phyloP scores from a whole-genome alignment of 2,329 filamentous ascomycete genomes.

The Aplosporella prunicola region DNA sequence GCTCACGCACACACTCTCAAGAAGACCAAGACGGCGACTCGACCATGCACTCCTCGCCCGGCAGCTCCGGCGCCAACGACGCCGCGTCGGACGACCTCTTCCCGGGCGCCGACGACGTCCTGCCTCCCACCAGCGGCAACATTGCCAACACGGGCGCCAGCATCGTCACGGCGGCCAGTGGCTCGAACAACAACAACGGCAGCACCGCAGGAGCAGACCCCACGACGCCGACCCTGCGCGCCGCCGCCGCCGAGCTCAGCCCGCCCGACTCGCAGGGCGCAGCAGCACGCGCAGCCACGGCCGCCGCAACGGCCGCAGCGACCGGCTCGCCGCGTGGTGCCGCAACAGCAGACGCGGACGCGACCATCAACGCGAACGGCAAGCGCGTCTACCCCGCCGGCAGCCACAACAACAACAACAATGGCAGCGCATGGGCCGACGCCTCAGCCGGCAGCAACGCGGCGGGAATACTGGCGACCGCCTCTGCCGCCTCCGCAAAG shows the following conservation, averaged over 20 bases:
- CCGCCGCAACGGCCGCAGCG: background rate
- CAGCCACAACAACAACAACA: slow-evolving; percentile 6
- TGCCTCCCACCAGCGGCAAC: background rate
- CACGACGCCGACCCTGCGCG: slow-evolving; percentile 15
- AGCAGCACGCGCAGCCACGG: slow-evolving; percentile 11
- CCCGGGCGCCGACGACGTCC: slow-evolving; percentile 23
- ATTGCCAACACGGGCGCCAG: background rate
- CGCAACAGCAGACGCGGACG: background rate
- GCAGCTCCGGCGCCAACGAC: slow-evolving; percentile 25
- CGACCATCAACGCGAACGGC: slow-evolving; percentile 28
- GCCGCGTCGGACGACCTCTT: slow-evolving; percentile 27
- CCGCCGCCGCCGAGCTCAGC: slow-evolving; percentile 39
- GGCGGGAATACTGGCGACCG: background rate
- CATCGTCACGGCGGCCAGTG: slow-evolving; percentile 10
- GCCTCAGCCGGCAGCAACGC: background rate
- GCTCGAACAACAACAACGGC: slow-evolving; percentile 6
- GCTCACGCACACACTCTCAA: no score
- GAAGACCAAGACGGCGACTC: slow-evolving; percentile 47
- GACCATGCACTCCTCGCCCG: slow-evolving; percentile 43
- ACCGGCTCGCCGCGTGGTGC: background rate
- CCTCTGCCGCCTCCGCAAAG: slow-evolving; percentile 7
- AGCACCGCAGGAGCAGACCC: slow-evolving; percentile 13
- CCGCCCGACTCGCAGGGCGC: slow-evolving; percentile 44
- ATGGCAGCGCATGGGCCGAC: background rate
- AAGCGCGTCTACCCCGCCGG: slow-evolving; percentile 22